These are phyloP conservation scores for Termitomyces sp. DNA, from an alignment of 768 basidiomycete species.

Conservation along the genomic window DNA sequence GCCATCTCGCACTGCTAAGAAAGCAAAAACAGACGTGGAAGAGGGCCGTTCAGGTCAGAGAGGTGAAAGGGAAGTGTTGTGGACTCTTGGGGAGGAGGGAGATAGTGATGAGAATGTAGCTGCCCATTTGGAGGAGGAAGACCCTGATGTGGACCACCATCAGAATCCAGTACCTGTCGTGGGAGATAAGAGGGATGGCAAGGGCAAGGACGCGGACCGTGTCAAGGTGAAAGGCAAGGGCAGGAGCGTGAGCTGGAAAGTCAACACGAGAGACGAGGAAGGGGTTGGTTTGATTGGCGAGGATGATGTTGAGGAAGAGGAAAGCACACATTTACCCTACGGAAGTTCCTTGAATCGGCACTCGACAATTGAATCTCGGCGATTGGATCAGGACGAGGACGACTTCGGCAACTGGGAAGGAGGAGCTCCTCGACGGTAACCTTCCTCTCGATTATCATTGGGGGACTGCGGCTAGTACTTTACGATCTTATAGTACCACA, in stretches of 20 bases:
- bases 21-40: constrained; percentile 16
- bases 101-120: constrained; percentile 35
- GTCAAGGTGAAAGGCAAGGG: constrained; percentile 5
- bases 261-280: constrained; percentile 29
- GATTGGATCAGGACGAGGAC: constrained; percentile 7
- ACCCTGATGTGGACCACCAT: constrained; percentile 38
- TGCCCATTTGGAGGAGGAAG: constrained; percentile 29
- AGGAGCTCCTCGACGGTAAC: constrained; percentile 6
- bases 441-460: not conserved
- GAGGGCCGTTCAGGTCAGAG: constrained; percentile 12
- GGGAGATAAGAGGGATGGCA: not conserved
- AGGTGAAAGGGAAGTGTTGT: constrained; percentile 42
- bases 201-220: not conserved
- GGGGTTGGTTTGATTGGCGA: constrained; percentile 35
- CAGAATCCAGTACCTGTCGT: constrained; percentile 31
- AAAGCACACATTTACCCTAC: constrained; percentile 9
- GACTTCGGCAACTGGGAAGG: constrained; percentile 15
- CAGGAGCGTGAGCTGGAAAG: constrained; percentile 8
- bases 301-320: constrained; percentile 27
- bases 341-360: constrained; percentile 3
- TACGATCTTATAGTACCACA: constrained; percentile 1
- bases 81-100: constrained; percentile 73
- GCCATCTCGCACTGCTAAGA: constrained; percentile 19
- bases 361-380: not conserved
- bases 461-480: not conserved